Conservation (phyloP, 2,329 filamentous ascomycete genomes). For the Tympanopsis confertula region DNA sequence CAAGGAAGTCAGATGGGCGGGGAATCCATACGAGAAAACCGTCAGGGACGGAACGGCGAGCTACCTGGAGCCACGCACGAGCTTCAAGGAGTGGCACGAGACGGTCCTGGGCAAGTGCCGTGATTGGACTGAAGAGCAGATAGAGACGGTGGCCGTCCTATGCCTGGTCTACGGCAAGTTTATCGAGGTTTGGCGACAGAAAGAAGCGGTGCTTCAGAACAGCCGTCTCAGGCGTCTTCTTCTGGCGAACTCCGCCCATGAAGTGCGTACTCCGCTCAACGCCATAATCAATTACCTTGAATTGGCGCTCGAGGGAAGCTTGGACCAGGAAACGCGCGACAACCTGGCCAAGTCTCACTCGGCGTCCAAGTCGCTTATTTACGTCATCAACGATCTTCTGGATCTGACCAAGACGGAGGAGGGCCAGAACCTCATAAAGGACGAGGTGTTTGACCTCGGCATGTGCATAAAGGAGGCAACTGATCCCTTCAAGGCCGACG, state of each 20-base stretch:
- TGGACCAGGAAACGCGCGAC: conserved; percentile 75
- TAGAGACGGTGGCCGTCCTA: conserved; percentile 78
- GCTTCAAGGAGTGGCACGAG: conserved; percentile 68
- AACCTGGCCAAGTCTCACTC: conserved; percentile 78
- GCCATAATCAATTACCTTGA: conserved; percentile 93
- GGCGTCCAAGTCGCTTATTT: conserved; percentile 82
- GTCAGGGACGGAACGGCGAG: conserved; percentile 61
- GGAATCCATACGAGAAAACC: conserved; percentile 73
- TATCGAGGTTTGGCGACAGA: conserved; percentile 86
- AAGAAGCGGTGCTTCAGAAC: conserved; percentile 71
- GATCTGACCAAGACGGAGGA: conserved; percentile 83
- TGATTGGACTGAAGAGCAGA: conserved; percentile 80
- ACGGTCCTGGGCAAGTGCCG: conserved; percentile 80
- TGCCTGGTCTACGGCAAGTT: conserved; percentile 83
- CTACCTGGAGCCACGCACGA: conserved; percentile 63
- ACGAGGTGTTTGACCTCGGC: conserved; percentile 66
- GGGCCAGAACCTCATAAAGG: conserved; percentile 66
- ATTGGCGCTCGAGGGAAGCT: conserved; percentile 69
- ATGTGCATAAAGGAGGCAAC: conserved; percentile 67
- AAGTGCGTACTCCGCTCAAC: conserved; percentile 81
- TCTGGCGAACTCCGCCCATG: conserved; percentile 79
- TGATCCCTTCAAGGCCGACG: conserved; percentile 62
- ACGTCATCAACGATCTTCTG: conserved; percentile 84
- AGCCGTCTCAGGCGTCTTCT: conserved; percentile 70
- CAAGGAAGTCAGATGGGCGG: conserved; percentile 74